Conservation (phyloP, 2,329 filamentous ascomycete species). For the Purpureocillium takamizusanense region DNA sequence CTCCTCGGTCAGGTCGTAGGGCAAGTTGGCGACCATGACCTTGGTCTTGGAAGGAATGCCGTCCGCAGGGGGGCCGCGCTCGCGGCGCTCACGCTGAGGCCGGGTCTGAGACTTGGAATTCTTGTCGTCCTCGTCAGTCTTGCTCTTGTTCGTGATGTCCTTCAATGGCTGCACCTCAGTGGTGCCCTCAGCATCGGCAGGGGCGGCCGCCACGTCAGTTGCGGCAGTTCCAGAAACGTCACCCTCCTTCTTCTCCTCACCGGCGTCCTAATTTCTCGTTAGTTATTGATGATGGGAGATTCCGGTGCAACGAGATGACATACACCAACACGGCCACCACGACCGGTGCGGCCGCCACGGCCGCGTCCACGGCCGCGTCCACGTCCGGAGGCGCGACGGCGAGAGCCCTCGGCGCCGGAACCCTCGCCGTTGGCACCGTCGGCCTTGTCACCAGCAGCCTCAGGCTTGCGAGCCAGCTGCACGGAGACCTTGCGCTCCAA, state of each 20-base stretch:
- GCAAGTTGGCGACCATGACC: conserved; percentile 99
- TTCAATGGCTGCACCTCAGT: conserved; percentile 49
- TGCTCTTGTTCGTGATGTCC: conserved; percentile 50
- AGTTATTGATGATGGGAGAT: background rate
- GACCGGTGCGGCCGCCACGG: conserved; percentile 56
- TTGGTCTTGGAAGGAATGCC: conserved; percentile 98
- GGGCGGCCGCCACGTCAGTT: conserved; percentile 36
- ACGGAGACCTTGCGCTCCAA: conserved; percentile 98
- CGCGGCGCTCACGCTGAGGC: conserved; percentile 51
- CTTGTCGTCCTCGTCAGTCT: conserved; percentile 52
- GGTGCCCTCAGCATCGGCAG: conserved; percentile 34
- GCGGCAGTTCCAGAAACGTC: conserved; percentile 25
- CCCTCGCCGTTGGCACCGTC: conserved; percentile 72
- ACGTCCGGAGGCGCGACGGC: conserved; percentile 54
- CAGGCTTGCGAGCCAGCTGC: conserved; percentile 95
- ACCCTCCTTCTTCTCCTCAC: conserved; percentile 38
- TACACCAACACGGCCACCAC: conserved; percentile 39
- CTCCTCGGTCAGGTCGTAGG: conserved; percentile 95
- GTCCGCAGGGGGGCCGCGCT: conserved; percentile 94
- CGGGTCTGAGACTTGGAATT: conserved; percentile 46
- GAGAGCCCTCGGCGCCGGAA: conserved; percentile 56
- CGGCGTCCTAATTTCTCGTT: conserved; percentile 16
- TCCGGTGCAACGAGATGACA: conserved; percentile 7
- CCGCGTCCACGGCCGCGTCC: conserved; percentile 63
- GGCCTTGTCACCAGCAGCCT: conserved; percentile 68